Evolutionary conservation across 176 grass and related monocot species (phyloP).

Genomic region (Tillandsia leiboldiana): DNA sequence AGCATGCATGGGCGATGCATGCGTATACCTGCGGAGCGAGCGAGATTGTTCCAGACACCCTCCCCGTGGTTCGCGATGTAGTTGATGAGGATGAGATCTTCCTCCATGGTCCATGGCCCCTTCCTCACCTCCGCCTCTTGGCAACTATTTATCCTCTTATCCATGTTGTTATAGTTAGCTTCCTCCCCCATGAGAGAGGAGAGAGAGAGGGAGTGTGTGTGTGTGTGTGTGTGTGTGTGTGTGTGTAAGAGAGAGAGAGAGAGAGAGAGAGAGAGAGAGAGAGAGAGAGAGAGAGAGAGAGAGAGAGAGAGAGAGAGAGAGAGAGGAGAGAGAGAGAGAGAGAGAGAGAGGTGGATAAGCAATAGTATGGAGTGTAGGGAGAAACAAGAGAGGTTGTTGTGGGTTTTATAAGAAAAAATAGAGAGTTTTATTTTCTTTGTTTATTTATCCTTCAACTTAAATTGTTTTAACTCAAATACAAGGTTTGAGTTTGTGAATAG

Average conservation of each 20-base stretch:
- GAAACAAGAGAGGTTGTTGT: neutral
- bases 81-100: slow-evolving; percentile 44
- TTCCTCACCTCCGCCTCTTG: slow-evolving; percentile 32
- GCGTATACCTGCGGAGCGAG: slow-evolving; percentile 34
- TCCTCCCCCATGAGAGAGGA: neutral
- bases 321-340: slow-evolving; percentile 18
- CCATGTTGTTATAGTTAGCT: slow-evolving; percentile 4
- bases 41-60: slow-evolving; percentile 43
- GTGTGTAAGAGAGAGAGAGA: neutral
- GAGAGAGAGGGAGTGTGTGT: neutral
- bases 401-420: neutral
- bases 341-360: neutral
- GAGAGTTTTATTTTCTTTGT: neutral
- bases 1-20: neutral
- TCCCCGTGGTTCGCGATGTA: slow-evolving; percentile 47
- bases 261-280: slow-evolving; percentile 6
- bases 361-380: neutral
- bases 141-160: slow-evolving; percentile 3
- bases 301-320: slow-evolving; percentile 2
- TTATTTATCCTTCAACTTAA: neutral
- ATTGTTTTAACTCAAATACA: neutral
- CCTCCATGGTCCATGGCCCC: slow-evolving; percentile 53
- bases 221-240: too few relatives aligned
- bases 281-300: neutral
- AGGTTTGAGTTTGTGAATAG: too few relatives aligned